Conservation (phyloP, 2,329 filamentous ascomycete genomes). For the Xylariaceae sp. region DNA sequence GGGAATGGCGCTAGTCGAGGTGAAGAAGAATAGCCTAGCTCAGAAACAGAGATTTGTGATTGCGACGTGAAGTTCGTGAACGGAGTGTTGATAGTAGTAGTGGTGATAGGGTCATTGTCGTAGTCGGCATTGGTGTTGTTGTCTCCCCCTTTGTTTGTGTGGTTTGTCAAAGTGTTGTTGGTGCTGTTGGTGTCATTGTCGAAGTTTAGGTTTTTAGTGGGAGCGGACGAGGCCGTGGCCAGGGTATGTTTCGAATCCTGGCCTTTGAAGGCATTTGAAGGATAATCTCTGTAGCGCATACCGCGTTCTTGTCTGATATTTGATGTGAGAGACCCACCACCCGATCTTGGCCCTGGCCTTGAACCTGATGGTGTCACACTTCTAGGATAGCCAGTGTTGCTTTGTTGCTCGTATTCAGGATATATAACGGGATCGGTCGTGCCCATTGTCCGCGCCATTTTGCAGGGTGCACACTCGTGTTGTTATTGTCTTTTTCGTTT, state of each 20-base stretch:
- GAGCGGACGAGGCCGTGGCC: constrained; percentile 17
- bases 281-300: constrained; percentile 32
- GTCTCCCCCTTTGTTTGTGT: constrained; percentile 12
- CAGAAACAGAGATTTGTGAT: constrained; percentile 15
- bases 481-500: neutral
- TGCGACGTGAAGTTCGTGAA: constrained; percentile 19
- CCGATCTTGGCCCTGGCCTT: constrained; percentile 24
- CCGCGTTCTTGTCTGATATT: constrained; percentile 34
- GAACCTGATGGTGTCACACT: constrained; percentile 23
- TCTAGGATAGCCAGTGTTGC: constrained; percentile 11
- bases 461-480: neutral
- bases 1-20: constrained; percentile 17
- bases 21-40: constrained; percentile 14
- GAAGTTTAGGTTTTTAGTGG: constrained; percentile 23
- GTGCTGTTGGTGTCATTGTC: constrained; percentile 14
- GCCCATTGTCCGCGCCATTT: constrained; percentile 9
- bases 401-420: constrained; percentile 15
- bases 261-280: constrained; percentile 26
- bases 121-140: constrained; percentile 21
- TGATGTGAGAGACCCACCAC: constrained; percentile 23
- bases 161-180: too few relatives aligned
- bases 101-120: constrained; percentile 17
- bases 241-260: constrained; percentile 32
- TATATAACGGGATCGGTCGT: neutral
- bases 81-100: constrained; percentile 13